Base-by-base conservation (phyloP, 2,329 filamentous ascomycete species). In the Paracamarosporium sp. region DNA sequence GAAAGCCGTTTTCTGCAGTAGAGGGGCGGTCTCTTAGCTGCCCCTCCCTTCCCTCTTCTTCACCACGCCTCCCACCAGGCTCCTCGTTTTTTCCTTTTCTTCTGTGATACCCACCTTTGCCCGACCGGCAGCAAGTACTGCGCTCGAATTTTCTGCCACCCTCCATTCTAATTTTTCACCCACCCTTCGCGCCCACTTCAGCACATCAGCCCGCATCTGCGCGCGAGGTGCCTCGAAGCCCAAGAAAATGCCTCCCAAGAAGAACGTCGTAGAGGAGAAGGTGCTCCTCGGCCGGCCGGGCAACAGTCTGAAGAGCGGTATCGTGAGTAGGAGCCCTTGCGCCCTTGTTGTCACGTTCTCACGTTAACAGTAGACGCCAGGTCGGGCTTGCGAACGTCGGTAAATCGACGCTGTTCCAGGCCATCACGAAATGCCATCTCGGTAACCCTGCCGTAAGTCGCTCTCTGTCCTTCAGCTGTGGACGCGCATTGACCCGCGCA, bases 371-470 rank as follows among this genome's bases (percentile, higher is more conserved):
- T 76, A 67, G 68, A 71, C 71, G 74, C 61, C 78, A 97, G 93
- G 93, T 99, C 80, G 95, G 95, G 82, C 89, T 99, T 74, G 95
- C 95, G 80, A 99, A 99, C 81, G 96, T 99, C 71, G 95, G 95
- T 80, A 99, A 99, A 85, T 99, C 95, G 67, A 99, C 96, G 31
- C 88, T 99, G 73, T 99, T 99, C 88, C 96, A 99, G 85, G 93
- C 95, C 77, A 97, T 99, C 81, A 99, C 95, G 77, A 98, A 97
- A 85, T 97, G 90, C 81, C 88, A 88, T 66, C 89, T 99, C 74
- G 95, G 96, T 82, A 99, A 98, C 84, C 96, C 96, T 72, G 95
- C 95, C 83, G 89, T 92, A 85, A 80, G 88, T 85, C 53, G 59
- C 56, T 15, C 24, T 8, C 28, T 40, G 7, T 13, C 3, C 27